A percentile compares a stretch with the other conserved stretches of the same genome.
Conservation (phyloP, 2,329 filamentous ascomycete species). For the Ascochyta fabae region DNA sequence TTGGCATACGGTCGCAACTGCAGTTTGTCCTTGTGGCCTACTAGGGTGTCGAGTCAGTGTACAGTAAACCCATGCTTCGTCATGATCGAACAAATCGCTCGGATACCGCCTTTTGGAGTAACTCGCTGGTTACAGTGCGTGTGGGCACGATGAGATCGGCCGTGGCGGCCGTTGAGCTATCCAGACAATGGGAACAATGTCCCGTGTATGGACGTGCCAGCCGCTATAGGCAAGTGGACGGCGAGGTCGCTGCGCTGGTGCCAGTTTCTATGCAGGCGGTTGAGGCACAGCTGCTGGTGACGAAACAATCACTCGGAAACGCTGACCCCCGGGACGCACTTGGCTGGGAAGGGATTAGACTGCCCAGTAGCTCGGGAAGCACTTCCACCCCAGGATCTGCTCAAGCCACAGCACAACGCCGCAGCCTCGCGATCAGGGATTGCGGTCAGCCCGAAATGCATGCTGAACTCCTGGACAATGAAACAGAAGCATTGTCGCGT, state of each 20-base stretch:
- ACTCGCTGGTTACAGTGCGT: constrained; percentile 4
- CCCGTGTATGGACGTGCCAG: constrained; percentile 12
- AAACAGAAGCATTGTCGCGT: constrained; percentile 6
- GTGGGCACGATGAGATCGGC: constrained; percentile 24
- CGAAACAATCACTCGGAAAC: constrained; percentile 26
- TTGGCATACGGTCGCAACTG: constrained; percentile 21
- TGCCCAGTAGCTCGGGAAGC: constrained; percentile 11
- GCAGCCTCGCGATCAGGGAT: constrained; percentile 14
- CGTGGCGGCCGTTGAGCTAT: constrained; percentile 32
- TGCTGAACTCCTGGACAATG: neutral
- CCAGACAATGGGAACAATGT: constrained; percentile 18
- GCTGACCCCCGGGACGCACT: constrained; percentile 28
- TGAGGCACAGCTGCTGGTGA: constrained; percentile 15
- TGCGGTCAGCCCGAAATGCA: constrained; percentile 2
- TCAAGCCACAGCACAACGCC: constrained; percentile 16
- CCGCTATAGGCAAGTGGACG: constrained; percentile 25
- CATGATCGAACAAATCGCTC: neutral
- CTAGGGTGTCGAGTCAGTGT: constrained; percentile 18
- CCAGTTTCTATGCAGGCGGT: constrained; percentile 17
- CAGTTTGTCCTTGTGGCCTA: constrained; percentile 2
- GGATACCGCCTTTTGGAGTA: constrained; percentile 13
- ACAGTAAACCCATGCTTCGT: neutral
- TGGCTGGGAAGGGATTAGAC: neutral
- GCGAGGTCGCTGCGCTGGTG: constrained; percentile 34
- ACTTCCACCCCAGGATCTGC: constrained; percentile 14